Evolutionary conservation across 352 stramenopile genomes (phyloP).

Genomic region (Blastocystis sp.): DNA sequence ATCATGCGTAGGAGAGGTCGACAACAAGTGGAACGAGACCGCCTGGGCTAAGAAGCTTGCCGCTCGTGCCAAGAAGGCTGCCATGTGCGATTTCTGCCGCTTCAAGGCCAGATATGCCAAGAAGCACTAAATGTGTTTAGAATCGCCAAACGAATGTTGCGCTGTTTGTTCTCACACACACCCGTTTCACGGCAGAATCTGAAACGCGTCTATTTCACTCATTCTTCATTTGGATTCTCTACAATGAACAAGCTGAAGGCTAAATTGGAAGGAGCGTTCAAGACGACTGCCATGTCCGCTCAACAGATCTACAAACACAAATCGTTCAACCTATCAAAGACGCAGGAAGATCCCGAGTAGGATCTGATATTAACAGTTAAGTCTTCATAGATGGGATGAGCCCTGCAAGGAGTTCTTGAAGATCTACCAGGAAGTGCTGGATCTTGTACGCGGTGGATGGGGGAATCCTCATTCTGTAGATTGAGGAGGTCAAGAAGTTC

Average conservation of each 20-base stretch:
- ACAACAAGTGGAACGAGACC: slow-evolving; percentile 84
- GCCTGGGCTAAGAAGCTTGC: slow-evolving; percentile 94
- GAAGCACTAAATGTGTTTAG: slow-evolving; percentile 38
- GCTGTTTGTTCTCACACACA: not conserved
- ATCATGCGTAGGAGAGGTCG: slow-evolving; percentile 62
- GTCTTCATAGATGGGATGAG: slow-evolving; percentile 46
- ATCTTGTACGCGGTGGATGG: not conserved
- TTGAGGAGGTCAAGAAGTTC: slow-evolving; percentile 49
- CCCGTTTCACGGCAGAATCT: not conserved
- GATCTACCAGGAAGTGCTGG: slow-evolving; percentile 32
- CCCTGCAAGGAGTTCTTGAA: slow-evolving; percentile 43
- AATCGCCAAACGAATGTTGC: slow-evolving; percentile 47
- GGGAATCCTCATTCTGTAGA: not conserved
- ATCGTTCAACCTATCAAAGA: slow-evolving; percentile 52
- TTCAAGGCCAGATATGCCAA: slow-evolving; percentile 67
- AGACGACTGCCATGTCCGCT: slow-evolving; percentile 37
- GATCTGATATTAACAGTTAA: not conserved
- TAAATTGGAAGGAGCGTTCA: slow-evolving; percentile 37
- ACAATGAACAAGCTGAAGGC: slow-evolving; percentile 55
- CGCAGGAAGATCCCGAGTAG: slow-evolving; percentile 55
- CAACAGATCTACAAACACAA: slow-evolving; percentile 57
- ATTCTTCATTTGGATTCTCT: not conserved
- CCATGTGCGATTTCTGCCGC: slow-evolving; percentile 90
- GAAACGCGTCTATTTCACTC: too few relatives aligned
- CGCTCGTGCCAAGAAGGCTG: slow-evolving; percentile 83